These are phyloP conservation scores for Pythium chondricola DNA, from an alignment of 352 stramenopile genomes.

Conservation along the genomic window DNA sequence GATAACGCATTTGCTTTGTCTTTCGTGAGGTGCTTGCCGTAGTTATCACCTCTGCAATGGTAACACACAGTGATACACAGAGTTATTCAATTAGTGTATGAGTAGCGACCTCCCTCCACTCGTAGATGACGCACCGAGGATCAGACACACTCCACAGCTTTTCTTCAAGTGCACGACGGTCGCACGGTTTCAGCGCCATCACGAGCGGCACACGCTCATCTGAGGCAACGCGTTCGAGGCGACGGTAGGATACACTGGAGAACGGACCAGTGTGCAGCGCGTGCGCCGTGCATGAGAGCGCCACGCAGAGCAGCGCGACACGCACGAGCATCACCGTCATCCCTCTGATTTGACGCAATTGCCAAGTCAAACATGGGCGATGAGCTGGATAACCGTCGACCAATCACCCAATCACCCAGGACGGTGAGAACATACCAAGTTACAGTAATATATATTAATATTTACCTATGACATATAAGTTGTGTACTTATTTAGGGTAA, in stretches of 20 bases:
- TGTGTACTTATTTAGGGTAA: too few species aligned
- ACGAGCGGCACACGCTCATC: conserved; percentile 43
- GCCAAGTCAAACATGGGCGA: not conserved
- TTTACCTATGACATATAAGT: too few species aligned
- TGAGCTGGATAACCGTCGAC: not conserved
- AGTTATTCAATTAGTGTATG: too few species aligned
- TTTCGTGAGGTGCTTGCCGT: conserved; percentile 42
- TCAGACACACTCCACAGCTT: conserved; percentile 48
- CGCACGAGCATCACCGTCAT: not conserved
- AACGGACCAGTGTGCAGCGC: conserved; percentile 14
- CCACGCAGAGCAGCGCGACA: not conserved
- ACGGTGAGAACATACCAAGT: too few species aligned
- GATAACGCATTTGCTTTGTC: conserved; percentile 39
- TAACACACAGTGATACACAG: not conserved
- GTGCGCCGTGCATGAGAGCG: not conserved
- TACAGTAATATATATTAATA: too few species aligned
- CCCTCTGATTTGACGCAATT: not conserved
- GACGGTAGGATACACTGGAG: conserved; percentile 5
- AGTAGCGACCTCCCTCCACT: too few species aligned
- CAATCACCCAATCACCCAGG: conserved; percentile 12
- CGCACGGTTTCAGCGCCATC: conserved; percentile 36
- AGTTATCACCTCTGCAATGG: conserved; percentile 32
- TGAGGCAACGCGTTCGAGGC: conserved; percentile 2
- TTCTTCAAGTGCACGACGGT: conserved; percentile 49
- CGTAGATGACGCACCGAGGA: conserved; percentile 36